Conservation (phyloP, 768 basidiomycete genomes). For the Lentinus tigrinus region DNA sequence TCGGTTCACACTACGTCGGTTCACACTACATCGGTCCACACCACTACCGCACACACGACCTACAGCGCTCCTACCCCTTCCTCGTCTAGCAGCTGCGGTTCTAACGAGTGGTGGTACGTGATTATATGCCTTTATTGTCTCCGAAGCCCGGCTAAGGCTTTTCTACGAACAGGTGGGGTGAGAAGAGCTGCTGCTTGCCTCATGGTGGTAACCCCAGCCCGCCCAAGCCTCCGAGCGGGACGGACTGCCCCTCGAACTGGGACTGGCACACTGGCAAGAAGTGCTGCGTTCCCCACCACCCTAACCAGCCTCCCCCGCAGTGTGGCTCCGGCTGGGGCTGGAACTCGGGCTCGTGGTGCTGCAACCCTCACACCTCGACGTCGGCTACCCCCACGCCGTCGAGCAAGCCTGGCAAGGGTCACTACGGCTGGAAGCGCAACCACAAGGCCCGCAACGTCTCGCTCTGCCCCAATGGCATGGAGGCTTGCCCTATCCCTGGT, state of each 20-base stretch:
- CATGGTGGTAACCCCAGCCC: slow-evolving; percentile 41
- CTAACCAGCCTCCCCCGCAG: slow-evolving; percentile 37
- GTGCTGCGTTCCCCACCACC: slow-evolving; percentile 54
- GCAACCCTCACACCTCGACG: slow-evolving; percentile 18
- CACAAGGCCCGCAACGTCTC: slow-evolving; percentile 37
- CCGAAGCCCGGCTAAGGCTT: not conserved
- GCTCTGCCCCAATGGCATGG: slow-evolving; percentile 53
- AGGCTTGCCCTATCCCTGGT: slow-evolving; percentile 56
- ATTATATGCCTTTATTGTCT: not conserved
- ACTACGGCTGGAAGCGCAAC: slow-evolving; percentile 26
- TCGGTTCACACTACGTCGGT: not conserved
- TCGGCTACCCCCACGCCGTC: slow-evolving; percentile 40
- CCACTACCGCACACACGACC: not conserved
- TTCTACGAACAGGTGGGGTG: slow-evolving; percentile 26
- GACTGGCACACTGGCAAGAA: slow-evolving; percentile 48
- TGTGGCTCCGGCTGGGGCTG: slow-evolving; percentile 49
- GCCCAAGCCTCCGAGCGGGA: slow-evolving; percentile 47
- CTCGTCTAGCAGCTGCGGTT: slow-evolving; percentile 4
- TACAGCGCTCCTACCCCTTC: slow-evolving; percentile 5
- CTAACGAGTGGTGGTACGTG: slow-evolving; percentile 11
- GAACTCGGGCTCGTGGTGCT: slow-evolving; percentile 37
- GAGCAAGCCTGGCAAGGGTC: slow-evolving; percentile 23
- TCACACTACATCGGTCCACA: not conserved
- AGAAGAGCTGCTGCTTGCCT: slow-evolving; percentile 44
- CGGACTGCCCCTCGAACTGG: slow-evolving; percentile 47